These are phyloP conservation scores for Talaromyces verruculosus DNA, from an alignment of 2,329 filamentous ascomycete genomes.

Conservation along the genomic window DNA sequence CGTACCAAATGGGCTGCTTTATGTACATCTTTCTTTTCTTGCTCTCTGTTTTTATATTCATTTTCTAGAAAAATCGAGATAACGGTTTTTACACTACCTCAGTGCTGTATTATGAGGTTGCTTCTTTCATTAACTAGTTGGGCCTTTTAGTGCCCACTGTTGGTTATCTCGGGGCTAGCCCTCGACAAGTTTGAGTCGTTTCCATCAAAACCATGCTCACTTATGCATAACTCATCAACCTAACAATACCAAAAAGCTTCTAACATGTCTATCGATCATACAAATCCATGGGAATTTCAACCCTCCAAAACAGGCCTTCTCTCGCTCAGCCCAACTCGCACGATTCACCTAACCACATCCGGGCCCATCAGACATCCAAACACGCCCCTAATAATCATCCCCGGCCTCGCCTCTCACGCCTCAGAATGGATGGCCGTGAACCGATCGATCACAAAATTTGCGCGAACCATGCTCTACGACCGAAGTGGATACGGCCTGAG, in stretches of 20 bases:
- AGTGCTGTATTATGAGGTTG: not conserved
- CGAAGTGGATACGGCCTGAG: constrained; percentile 29
- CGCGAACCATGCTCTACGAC: constrained; percentile 28
- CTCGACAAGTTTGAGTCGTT: not conserved
- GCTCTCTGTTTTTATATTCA: not conserved
- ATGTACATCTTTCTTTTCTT: constrained; percentile 1
- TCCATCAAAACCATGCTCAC: not conserved
- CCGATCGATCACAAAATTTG: constrained; percentile 25
- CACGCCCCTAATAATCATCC: constrained; percentile 28
- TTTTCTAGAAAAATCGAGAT: not conserved
- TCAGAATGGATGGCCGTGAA: constrained; percentile 28
- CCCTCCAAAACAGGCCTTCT: constrained; percentile 22
- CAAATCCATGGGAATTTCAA: constrained; percentile 18
- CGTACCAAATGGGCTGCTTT: not conserved
- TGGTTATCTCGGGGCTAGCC: not conserved
- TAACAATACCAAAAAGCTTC: not conserved
- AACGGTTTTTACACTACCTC: not conserved
- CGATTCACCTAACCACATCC: constrained; percentile 25
- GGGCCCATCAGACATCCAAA: constrained; percentile 27
- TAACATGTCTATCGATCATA: not conserved
- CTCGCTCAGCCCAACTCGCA: constrained; percentile 25
- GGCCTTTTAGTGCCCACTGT: not conserved
- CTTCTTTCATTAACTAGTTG: not conserved
- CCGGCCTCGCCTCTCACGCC: constrained; percentile 26
- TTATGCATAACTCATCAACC: not conserved